Conservation (phyloP, 305 asterid genomes). For the Solanum hybrid region DNA sequence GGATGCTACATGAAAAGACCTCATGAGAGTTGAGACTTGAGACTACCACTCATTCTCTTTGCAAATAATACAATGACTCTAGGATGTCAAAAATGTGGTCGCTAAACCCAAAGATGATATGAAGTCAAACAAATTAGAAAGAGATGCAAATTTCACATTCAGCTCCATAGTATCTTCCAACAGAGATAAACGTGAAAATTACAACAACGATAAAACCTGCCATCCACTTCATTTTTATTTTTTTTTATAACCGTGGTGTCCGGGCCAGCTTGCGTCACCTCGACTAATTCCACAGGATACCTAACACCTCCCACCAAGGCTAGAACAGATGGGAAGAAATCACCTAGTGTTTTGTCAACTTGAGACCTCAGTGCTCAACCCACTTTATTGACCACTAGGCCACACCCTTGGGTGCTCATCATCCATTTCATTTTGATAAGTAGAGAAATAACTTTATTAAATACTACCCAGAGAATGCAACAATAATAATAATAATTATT, state of each 20-base stretch:
- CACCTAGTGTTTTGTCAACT: background rate
- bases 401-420: background rate
- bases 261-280: background rate
- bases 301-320: background rate
- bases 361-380: background rate
- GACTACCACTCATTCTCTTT: background rate
- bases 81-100: background rate
- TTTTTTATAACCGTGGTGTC: background rate
- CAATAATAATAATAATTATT: background rate
- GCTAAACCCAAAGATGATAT: background rate
- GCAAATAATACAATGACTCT: background rate
- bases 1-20: background rate
- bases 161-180: background rate
- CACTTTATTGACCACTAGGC: background rate
- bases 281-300: background rate
- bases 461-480: background rate
- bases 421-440: background rate
- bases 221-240: background rate
- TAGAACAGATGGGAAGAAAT: background rate
- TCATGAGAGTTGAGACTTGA: background rate
- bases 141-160: background rate
- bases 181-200: background rate
- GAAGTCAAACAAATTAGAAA: background rate
- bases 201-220: background rate
- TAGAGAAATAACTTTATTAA: background rate